Evolutionary conservation across 148 eudicot species (phyloP).

Genomic region (Simmondsia chinensis): DNA sequence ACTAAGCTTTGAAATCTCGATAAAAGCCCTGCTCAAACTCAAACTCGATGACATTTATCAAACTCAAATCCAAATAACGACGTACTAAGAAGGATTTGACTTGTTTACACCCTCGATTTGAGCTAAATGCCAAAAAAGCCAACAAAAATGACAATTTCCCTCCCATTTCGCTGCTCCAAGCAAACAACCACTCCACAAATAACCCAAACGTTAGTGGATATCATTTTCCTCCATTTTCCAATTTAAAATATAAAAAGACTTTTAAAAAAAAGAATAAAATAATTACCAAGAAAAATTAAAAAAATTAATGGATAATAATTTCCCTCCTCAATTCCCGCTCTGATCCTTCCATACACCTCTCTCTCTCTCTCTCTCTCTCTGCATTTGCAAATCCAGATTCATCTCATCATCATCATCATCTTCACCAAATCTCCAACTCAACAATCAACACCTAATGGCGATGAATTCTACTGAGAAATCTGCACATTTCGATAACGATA

Average conservation of each 20-base stretch:
- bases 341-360: constrained; percentile 14
- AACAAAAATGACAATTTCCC: too few relatives aligned
- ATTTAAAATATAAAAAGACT: background rate
- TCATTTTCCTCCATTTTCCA: too few relatives aligned
- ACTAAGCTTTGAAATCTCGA: too few relatives aligned
- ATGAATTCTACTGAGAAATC: constrained; percentile 22
- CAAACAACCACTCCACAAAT: too few relatives aligned
- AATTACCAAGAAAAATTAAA: background rate
- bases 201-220: too few relatives aligned
- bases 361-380: constrained; percentile 3
- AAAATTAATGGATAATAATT: background rate
- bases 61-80: too few relatives aligned
- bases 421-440: background rate
- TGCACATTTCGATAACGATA: constrained; percentile 20
- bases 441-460: constrained; percentile 12
- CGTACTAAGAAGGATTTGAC: too few relatives aligned
- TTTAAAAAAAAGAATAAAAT: background rate
- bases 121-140: too few relatives aligned
- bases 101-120: too few relatives aligned
- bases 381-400: background rate
- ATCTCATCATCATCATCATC: background rate
- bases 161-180: too few relatives aligned
- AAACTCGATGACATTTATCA: too few relatives aligned
- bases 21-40: too few relatives aligned
- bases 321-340: constrained; percentile 8